These are phyloP conservation scores for Sparassis latifolia DNA, from an alignment of 1,284 basidiomycete genomes.

Conservation along the genomic window DNA sequence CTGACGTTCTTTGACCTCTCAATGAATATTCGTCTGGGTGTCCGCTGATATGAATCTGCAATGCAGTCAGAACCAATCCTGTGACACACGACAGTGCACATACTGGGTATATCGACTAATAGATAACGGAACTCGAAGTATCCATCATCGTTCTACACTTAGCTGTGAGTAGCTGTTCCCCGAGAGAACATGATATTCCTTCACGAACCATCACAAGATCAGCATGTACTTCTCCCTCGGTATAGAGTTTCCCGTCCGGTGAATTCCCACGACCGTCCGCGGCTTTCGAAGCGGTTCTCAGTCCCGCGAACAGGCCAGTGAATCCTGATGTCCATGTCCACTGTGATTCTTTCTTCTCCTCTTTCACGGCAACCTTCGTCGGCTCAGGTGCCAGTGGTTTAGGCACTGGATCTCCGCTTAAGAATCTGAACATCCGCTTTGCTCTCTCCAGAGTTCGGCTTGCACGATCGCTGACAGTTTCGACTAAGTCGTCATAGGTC, in stretches of 20 bases:
- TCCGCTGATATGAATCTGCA: conserved; percentile 55
- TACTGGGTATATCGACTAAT: conserved; percentile 74
- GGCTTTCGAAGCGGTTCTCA: conserved; percentile 37
- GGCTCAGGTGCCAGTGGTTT: conserved; percentile 23
- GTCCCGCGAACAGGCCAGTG: conserved; percentile 61
- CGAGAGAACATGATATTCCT: background rate
- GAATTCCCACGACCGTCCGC: conserved; percentile 24
- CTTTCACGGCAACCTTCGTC: conserved; percentile 17
- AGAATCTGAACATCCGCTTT: conserved; percentile 56
- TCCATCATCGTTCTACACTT: conserved; percentile 59
- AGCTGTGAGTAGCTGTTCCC: conserved; percentile 2
- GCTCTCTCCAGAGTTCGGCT: conserved; percentile 37
- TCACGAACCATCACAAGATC: conserved; percentile 62
- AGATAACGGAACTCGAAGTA: conserved; percentile 75
- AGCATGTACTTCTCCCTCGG: conserved; percentile 74
- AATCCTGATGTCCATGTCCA: conserved; percentile 45
- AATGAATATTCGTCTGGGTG: conserved; percentile 65
- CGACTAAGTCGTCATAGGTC: conserved; percentile 46
- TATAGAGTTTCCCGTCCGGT: conserved; percentile 42
- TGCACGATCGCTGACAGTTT: conserved; percentile 38
- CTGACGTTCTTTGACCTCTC: conserved; percentile 57
- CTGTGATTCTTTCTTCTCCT: conserved; percentile 27
- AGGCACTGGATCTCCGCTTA: conserved; percentile 52
- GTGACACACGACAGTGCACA: conserved; percentile 22
- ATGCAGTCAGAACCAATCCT: conserved; percentile 5